A percentile compares a stretch with the other conserved stretches of the same genome.
Evolutionary conservation across 2,329 filamentous ascomycete genomes (phyloP).

Genomic region (Thelonectria blattea): DNA sequence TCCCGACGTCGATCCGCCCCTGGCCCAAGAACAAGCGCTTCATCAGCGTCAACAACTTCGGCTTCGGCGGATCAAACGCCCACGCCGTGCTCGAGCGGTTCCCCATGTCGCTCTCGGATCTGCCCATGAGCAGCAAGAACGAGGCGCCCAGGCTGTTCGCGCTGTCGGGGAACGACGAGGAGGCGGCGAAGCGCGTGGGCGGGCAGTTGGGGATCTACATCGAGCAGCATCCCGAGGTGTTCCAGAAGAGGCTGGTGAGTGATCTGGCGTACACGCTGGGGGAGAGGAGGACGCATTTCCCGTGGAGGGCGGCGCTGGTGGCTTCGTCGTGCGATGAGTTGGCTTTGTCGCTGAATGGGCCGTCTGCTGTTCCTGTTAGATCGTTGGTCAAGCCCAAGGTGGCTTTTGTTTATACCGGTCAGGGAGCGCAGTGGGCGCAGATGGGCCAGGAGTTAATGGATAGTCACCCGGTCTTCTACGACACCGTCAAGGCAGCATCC

Average conservation of each 20-base stretch:
- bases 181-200: slow-evolving; percentile 40
- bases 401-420: slow-evolving; percentile 48
- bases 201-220: slow-evolving; percentile 46
- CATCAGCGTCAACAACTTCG: slow-evolving; percentile 58
- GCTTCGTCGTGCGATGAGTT: slow-evolving; percentile 53
- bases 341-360: slow-evolving; percentile 50
- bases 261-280: slow-evolving; percentile 57
- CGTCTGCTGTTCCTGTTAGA: slow-evolving; percentile 21
- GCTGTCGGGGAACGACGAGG: slow-evolving; percentile 48
- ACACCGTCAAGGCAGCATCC: slow-evolving; percentile 42
- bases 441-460: slow-evolving; percentile 48
- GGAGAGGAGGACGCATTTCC: slow-evolving; percentile 51
- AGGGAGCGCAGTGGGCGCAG: slow-evolving; percentile 47
- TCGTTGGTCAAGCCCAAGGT: slow-evolving; percentile 30
- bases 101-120: neutral
- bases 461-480: slow-evolving; percentile 44
- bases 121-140: slow-evolving; percentile 23
- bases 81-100: slow-evolving; percentile 48
- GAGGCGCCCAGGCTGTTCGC: slow-evolving; percentile 49
- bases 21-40: slow-evolving; percentile 56
- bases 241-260: slow-evolving; percentile 50
- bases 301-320: slow-evolving; percentile 52
- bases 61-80: slow-evolving; percentile 54
- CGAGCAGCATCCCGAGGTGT: slow-evolving; percentile 50
- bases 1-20: slow-evolving; percentile 50